phyloP scores from a whole-genome alignment of 768 basidiomycete species.

The Albatrellus ellisii region DNA sequence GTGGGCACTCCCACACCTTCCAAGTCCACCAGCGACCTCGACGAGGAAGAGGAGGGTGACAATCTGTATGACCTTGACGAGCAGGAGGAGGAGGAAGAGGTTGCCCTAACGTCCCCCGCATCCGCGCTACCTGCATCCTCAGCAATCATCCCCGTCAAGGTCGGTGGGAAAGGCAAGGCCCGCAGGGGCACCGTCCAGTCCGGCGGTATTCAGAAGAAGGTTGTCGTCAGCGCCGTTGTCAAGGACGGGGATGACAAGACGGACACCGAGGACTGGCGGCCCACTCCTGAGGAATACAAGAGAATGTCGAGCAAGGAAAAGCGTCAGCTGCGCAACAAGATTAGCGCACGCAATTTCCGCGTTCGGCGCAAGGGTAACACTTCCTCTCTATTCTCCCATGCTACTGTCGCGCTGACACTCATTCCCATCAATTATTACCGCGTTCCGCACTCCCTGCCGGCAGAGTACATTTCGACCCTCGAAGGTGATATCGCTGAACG shows the following conservation, averaged over 20 bases:
- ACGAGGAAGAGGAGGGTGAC: constrained; percentile 23
- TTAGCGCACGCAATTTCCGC: constrained; percentile 90
- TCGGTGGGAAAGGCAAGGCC: constrained; percentile 33
- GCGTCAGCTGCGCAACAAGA: constrained; percentile 92
- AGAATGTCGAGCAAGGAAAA: constrained; percentile 96
- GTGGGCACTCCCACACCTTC: constrained; percentile 49
- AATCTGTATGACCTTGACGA: constrained; percentile 22
- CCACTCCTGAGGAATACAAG: constrained; percentile 84
- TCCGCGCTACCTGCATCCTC: too few species aligned
- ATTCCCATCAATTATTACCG: neutral
- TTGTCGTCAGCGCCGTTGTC: constrained; percentile 18
- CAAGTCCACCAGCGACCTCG: constrained; percentile 27
- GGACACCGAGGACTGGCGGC: constrained; percentile 70
- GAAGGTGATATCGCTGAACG: constrained; percentile 90
- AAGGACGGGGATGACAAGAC: constrained; percentile 35
- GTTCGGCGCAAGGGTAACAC: constrained; percentile 76
- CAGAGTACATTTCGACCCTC: constrained; percentile 90
- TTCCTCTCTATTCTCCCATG: neutral
- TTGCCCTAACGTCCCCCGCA: constrained; percentile 13
- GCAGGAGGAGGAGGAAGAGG: constrained; percentile 21
- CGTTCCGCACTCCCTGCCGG: too few species aligned
- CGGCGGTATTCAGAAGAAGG: constrained; percentile 60
- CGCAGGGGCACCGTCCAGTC: constrained; percentile 59
- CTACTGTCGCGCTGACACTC: neutral
- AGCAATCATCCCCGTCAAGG: constrained; percentile 20